These are phyloP conservation scores for Scytalidium sp. DNA, from an alignment of 2,329 filamentous ascomycete species.

Conservation along the genomic window DNA sequence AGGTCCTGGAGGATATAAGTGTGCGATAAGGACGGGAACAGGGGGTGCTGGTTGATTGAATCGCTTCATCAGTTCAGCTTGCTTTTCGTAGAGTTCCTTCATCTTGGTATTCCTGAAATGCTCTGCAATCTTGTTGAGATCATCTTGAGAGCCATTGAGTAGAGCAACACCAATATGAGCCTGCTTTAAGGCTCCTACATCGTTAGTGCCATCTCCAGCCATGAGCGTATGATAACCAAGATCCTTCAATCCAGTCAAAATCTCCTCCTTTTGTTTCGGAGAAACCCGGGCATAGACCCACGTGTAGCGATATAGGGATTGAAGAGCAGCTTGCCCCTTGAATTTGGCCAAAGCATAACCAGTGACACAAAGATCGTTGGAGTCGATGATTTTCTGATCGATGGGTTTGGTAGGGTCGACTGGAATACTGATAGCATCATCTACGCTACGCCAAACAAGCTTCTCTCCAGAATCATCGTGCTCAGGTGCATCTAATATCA, in stretches of 20 bases:
- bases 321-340: slow-evolving; percentile 74
- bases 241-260: slow-evolving; percentile 92
- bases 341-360: slow-evolving; percentile 91
- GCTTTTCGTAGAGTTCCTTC: slow-evolving; percentile 99
- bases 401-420: slow-evolving; percentile 82
- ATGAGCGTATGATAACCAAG: slow-evolving; percentile 97
- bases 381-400: slow-evolving; percentile 74
- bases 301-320: slow-evolving; percentile 76
- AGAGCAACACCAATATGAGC: slow-evolving; percentile 96
- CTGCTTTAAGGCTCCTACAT: slow-evolving; percentile 96
- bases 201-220: slow-evolving; percentile 98
- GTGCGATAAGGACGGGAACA: slow-evolving; percentile 86
- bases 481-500: slow-evolving; percentile 94
- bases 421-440: slow-evolving; percentile 81
- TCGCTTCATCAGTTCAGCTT: slow-evolving; percentile 83
- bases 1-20: slow-evolving; percentile 88
- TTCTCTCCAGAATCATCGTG: slow-evolving; percentile 77
- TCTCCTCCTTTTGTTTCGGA: slow-evolving; percentile 98
- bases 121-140: slow-evolving; percentile 87
- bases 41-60: slow-evolving; percentile 95
- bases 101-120: slow-evolving; percentile 94
- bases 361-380: slow-evolving; percentile 92
- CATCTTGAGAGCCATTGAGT: slow-evolving; percentile 89
- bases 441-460: slow-evolving; percentile 91
- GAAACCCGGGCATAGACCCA: slow-evolving; percentile 99